A percentile compares a stretch with the other conserved stretches of the same genome.
These are phyloP conservation scores for Stereum hirsutum DNA, from an alignment of 1,284 basidiomycete species.

Conservation along the genomic window DNA sequence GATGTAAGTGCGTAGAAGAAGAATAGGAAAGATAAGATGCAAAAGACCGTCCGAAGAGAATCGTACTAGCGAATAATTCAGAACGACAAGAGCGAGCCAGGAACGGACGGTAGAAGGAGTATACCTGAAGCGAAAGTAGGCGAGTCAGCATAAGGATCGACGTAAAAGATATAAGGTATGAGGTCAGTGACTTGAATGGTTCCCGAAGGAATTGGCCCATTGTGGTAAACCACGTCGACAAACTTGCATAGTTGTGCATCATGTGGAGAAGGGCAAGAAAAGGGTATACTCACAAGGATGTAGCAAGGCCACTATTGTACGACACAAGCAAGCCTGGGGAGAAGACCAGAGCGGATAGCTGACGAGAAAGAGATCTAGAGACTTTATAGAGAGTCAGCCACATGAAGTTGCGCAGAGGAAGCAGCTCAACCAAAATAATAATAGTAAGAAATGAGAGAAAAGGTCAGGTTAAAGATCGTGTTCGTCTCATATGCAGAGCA, in stretches of 20 bases:
- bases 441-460: too few relatives aligned
- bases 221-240: conserved; percentile 47
- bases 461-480: conserved; percentile 31
- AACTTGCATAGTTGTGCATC: conserved; percentile 44
- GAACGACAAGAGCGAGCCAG: too few relatives aligned
- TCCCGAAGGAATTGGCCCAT: conserved; percentile 56
- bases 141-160: not conserved
- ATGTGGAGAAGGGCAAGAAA: conserved; percentile 10
- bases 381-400: not conserved
- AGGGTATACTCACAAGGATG: conserved; percentile 17
- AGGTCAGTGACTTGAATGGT: conserved; percentile 75
- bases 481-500: conserved; percentile 42
- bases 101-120: too few relatives aligned
- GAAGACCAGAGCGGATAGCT: not conserved
- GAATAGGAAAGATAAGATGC: too few relatives aligned
- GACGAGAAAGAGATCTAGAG: not conserved
- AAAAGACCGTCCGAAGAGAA: too few relatives aligned
- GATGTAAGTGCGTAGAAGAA: too few relatives aligned
- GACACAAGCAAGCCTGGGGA: too few relatives aligned
- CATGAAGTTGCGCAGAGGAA: not conserved
- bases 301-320: too few relatives aligned
- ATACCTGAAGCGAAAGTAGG: too few relatives aligned
- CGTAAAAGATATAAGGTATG: not conserved
- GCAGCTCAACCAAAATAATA: not conserved
- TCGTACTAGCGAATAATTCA: too few relatives aligned